Percentiles rank a stretch among this genome's conserved stretches.
Conservation (phyloP, 805 yeast species). For the Wickerhamomyces alni region DNA sequence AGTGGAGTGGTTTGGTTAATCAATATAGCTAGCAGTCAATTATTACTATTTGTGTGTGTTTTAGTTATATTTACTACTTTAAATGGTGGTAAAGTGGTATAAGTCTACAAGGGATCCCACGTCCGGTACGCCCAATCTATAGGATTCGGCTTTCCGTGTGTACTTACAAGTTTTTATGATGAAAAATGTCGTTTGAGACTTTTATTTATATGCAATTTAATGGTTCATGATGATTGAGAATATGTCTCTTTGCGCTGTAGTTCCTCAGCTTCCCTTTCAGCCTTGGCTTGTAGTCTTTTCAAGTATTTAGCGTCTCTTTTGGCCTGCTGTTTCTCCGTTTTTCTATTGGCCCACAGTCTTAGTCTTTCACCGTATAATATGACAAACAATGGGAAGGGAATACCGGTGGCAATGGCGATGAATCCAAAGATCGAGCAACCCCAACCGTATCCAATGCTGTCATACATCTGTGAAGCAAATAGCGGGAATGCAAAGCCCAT, state of each 20-base stretch:
- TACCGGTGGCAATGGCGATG: conserved; percentile 49
- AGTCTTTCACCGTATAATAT: conserved; percentile 49
- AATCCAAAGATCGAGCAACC: conserved; percentile 60
- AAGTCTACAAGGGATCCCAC: too few relatives aligned
- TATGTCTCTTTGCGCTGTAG: not conserved
- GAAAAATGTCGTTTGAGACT: not conserved
- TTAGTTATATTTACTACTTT: too few relatives aligned
- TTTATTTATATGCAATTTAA: not conserved
- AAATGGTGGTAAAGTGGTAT: too few relatives aligned
- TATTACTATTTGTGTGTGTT: too few relatives aligned
- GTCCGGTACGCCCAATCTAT: too few relatives aligned
- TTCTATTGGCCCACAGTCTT: conserved; percentile 51
- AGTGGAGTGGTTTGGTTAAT: too few relatives aligned
- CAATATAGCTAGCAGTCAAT: too few relatives aligned
- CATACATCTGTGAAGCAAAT: conserved; percentile 55
- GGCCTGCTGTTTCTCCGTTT: conserved; percentile 42
- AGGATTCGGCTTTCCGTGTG: too few relatives aligned
- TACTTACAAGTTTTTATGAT: too few relatives aligned
- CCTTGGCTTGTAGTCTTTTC: conserved; percentile 24
- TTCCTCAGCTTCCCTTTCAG: conserved; percentile 3
- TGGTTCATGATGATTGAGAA: not conserved
- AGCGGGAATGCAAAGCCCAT: conserved; percentile 69
- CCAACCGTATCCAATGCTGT: conserved; percentile 59
- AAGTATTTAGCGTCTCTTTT: conserved; percentile 37
- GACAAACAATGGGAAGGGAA: conserved; percentile 63